These are phyloP conservation scores for Apium graveolens DNA, from an alignment of 129 eudicot genomes.

Conservation along the genomic window DNA sequence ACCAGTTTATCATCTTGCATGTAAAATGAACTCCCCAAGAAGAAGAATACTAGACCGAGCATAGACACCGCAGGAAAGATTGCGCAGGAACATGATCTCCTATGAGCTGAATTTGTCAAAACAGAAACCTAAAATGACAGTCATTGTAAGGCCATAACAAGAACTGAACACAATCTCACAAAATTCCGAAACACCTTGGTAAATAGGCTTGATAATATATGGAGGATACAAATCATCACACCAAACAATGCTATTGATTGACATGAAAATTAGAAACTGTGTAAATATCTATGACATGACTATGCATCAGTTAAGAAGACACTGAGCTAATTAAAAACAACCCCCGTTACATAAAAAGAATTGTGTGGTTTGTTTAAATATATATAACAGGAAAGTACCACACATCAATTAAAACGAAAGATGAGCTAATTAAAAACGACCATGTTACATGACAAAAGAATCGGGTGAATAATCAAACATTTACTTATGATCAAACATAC, in stretches of 20 bases:
- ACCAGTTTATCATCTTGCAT: constrained; percentile 40
- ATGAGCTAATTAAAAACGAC: not conserved
- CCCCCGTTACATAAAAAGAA: not conserved
- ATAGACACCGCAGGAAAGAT: constrained; percentile 42
- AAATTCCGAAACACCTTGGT: not conserved
- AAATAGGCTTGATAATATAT: not conserved
- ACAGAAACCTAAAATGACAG: constrained; percentile 26
- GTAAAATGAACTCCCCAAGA: constrained; percentile 30
- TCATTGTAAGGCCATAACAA: not conserved
- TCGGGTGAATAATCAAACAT: not conserved
- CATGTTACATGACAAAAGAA: not conserved
- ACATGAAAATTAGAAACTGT: not conserved
- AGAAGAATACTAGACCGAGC: constrained; percentile 35
- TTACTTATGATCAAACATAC: not conserved
- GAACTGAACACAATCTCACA: not conserved
- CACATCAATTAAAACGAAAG: no score
- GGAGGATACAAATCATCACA: not conserved
- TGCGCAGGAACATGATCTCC: constrained; percentile 36
- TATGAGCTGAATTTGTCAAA: constrained; percentile 28
- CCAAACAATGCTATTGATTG: not conserved
- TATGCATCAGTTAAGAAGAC: not conserved
- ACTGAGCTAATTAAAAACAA: not conserved
- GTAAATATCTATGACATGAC: not conserved
- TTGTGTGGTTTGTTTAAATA: not conserved
- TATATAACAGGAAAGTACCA: no score